Percentiles rank a stretch among this genome's conserved stretches.
These are phyloP conservation scores for Aspergillus quadrilineatus DNA, from an alignment of 2,329 filamentous ascomycete species.

Conservation along the genomic window DNA sequence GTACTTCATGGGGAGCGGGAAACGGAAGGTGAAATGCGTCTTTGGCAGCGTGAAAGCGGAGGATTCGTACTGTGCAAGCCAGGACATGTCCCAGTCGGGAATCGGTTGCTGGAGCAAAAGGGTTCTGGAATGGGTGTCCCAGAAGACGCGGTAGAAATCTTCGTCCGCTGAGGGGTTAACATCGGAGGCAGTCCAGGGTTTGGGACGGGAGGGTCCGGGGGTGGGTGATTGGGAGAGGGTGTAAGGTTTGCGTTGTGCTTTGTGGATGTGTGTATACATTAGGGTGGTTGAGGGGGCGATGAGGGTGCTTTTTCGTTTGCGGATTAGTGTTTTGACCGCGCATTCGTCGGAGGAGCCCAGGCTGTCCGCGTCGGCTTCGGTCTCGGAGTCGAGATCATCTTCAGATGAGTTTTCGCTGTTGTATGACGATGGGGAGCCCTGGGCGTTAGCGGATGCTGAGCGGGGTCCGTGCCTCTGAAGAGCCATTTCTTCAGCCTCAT, in stretches of 20 bases:
- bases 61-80: neutral
- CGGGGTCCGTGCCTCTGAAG: neutral
- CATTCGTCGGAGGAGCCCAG: neutral
- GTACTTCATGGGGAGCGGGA: slow-evolving; percentile 12
- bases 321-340: neutral
- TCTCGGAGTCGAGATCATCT: neutral
- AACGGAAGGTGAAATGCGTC: slow-evolving; percentile 18
- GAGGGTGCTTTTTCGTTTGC: neutral
- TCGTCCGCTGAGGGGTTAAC: neutral
- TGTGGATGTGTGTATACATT: neutral
- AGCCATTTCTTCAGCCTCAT: neutral
- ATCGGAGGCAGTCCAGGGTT: neutral
- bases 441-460: neutral
- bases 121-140: neutral
- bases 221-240: neutral
- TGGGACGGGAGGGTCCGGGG: neutral
- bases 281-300: neutral
- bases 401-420: no score
- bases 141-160: neutral
- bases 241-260: neutral
- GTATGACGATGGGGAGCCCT: neutral
- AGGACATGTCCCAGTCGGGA: neutral
- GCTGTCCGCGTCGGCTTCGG: neutral
- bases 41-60: neutral
- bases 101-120: neutral